Evolutionary conservation across 805 yeast species (phyloP).

Genomic region (Kuraishia hungarica): DNA sequence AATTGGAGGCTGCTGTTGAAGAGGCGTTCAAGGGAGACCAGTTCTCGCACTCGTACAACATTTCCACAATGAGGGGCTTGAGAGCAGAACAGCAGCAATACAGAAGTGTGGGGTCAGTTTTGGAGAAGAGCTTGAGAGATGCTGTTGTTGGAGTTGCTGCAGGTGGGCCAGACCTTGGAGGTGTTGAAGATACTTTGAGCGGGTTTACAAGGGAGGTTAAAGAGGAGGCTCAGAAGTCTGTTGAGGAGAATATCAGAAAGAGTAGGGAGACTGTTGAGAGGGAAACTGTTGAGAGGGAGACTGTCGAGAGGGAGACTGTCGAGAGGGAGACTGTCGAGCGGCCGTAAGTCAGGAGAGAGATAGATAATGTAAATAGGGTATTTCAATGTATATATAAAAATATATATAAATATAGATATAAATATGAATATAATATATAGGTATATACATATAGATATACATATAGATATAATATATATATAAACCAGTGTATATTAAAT

Average conservation of each 20-base stretch:
- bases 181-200: constrained; percentile 20
- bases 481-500: too few species aligned
- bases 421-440: too few species aligned
- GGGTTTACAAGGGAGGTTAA: constrained; percentile 20
- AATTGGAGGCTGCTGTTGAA: constrained; percentile 48
- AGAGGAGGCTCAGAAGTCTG: neutral
- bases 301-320: too few species aligned
- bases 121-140: constrained; percentile 18
- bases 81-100: neutral
- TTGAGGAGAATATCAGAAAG: neutral
- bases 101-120: constrained; percentile 9
- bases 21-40: constrained; percentile 34
- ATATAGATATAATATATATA: too few species aligned
- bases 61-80: constrained; percentile 1
- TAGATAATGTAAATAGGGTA: neutral
- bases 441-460: too few species aligned
- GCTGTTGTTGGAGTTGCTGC: constrained; percentile 15
- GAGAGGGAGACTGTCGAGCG: too few species aligned
- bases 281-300: too few species aligned
- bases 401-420: neutral
- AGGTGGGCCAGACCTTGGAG: constrained; percentile 21
- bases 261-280: neutral
- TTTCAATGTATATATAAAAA: neutral
- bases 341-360: too few species aligned
- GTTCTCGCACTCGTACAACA: constrained; percentile 22